Base-by-base conservation (phyloP, 2,329 filamentous ascomycete genomes). In the Drechmeria coniospora region DNA sequence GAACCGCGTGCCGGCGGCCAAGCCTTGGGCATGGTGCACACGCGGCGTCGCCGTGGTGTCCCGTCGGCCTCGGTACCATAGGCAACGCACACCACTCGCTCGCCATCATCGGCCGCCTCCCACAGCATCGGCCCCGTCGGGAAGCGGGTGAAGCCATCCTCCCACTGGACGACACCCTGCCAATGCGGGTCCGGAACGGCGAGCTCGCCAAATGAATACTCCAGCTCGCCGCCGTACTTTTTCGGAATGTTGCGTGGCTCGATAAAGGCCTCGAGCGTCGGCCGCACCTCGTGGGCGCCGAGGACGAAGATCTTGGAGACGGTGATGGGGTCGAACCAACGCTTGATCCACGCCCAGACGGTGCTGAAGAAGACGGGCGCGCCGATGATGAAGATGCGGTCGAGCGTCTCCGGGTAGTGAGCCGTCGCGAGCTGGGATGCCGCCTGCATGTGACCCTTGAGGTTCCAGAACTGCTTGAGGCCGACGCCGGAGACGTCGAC, bases 231-330 rank as follows among this genome's bases (percentile, higher is more conserved):
- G 34, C 87, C 87, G 48, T 93, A 95, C 49, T 78, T 73, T 50
- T 81, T 84, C 12, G 87, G 87, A 36, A 95, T 86, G 52, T 87
- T 81, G 29, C 69, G 64, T 1, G 70, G 63, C 29, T 92, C 79
- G 48, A 95, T 83, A 55, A 87, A 94, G 30, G 71, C 63, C 37
- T 75, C 68, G 15, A 95, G 69, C 2, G 82, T 87, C 11, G 76
- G 60, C 40, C 75, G 68, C 29, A 92, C 77, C 52, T 92, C 82
- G 30, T 68, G 48, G 7, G 71, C 61, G 26, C 65, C 65, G 30
- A 95, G 70, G 42, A 95, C 90, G 52, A 92, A 93, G 50, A 95
- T 94, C 60, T 95, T 95, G 44, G 82, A 90, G 3, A 84, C 81
- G 19, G 87, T 94, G 36, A 84, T 83, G 6, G 86, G 86, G 56